These are phyloP conservation scores for Phylloboletellus chloephorus DNA, from an alignment of 1,284 basidiomycete genomes.

Conservation along the genomic window DNA sequence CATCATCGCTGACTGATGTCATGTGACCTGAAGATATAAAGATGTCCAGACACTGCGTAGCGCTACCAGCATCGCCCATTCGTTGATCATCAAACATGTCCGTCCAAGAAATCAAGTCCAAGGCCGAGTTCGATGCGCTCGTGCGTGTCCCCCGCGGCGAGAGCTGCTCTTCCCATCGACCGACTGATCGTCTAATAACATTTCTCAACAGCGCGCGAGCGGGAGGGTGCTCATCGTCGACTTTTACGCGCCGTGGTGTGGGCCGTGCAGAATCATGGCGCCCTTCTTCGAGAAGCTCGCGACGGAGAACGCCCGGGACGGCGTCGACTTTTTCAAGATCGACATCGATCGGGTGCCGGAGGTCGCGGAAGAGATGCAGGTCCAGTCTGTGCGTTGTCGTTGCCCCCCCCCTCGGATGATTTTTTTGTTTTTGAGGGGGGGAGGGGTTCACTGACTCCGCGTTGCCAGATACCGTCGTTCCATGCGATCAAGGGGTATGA, in stretches of 20 bases:
- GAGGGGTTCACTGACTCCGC: too few species aligned
- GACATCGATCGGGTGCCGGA: conserved; percentile 48
- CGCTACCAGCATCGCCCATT: too few species aligned
- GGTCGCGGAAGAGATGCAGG: conserved; percentile 42
- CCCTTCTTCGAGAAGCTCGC: conserved; percentile 60
- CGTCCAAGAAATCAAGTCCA: conserved; percentile 7
- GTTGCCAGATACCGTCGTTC: conserved; percentile 80
- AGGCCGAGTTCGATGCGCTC: conserved; percentile 9
- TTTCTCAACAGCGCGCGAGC: conserved; percentile 8
- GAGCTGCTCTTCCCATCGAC: too few species aligned
- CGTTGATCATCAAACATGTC: too few species aligned
- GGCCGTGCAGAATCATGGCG: conserved; percentile 64
- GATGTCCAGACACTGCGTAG: too few species aligned
- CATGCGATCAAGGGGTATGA: conserved; percentile 56
- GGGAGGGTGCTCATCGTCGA: conserved; percentile 50
- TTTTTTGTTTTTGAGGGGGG: background rate
- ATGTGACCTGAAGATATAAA: conserved; percentile 9
- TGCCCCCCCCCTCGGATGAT: background rate
- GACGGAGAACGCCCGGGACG: conserved; percentile 24
- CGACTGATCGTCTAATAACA: background rate
- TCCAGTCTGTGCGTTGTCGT: conserved; percentile 43
- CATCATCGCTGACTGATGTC: conserved; percentile 2
- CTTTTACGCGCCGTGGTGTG: conserved; percentile 57
- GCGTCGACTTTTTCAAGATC: conserved; percentile 64
- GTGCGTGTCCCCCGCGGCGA: conserved; percentile 13